Evolutionary conservation across 805 yeast genomes (phyloP), one percentile per base, ranked within the genome.

Genomic region (Zygosaccharomyces kombuchaensis): DNA sequence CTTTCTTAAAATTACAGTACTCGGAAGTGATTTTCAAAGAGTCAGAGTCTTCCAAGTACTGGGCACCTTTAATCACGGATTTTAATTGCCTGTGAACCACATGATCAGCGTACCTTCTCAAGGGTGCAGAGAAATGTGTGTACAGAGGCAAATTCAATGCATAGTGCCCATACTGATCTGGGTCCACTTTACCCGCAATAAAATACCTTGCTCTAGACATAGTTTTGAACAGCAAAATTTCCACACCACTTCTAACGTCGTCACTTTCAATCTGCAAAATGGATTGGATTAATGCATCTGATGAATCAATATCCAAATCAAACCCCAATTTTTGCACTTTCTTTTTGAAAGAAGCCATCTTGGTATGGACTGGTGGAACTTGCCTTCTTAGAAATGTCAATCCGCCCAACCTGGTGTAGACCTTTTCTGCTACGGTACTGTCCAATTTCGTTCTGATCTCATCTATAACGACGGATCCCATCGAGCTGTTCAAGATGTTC

Each of bases 1-100:
- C 98, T 62, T 89, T 87, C 67, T 90, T 89, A 75, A 91, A 93
- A 57, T 88, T 89, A 68, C 97, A 91, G 64, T 89, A 90, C 58
- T 91, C 96, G 9, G 96, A 84, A 26, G 87, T 77, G 57, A 87
- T 84, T 58, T 86, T 84, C 56, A 90, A 71, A 0, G 89, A 72
- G 31, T 85, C 91, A 43, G 79, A 60, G 48, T 82, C 87, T 39
- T 77, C 78, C 14, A 63, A 64, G 34, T 72, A 75, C 12, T 72
- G 75, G 7, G 58, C 48, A 2, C 64, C 66, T 32, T 66, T 67
- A 32, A 93, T 63, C 22, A 83, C 78, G 1, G 80, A 65, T 62
- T 87, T 90, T 55, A 93, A 70, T 69, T 93, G 99, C 57, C 96
- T 80, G 61, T 93, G 99, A 32, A 87, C 98, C 54, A 90, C 78